phyloP scores from a whole-genome alignment of 1,284 basidiomycete genomes.

The Tetrapyrgos nigripes region DNA sequence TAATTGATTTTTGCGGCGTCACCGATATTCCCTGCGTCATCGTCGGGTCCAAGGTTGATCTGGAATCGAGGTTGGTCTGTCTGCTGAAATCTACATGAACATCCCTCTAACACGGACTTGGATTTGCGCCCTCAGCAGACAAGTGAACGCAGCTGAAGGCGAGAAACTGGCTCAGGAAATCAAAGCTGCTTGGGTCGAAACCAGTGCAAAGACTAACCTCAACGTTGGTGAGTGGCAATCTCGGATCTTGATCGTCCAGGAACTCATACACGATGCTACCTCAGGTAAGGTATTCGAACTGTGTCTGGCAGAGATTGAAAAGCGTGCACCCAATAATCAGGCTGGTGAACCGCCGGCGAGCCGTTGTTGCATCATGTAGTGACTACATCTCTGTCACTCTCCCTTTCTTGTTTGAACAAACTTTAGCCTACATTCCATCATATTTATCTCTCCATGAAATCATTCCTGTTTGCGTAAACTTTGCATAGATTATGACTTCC shows the following conservation, averaged over 20 bases:
- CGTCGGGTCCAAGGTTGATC: slow-evolving; percentile 94
- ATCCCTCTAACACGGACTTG: slow-evolving; percentile 11
- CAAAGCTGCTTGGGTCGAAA: slow-evolving; percentile 85
- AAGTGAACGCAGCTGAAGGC: slow-evolving; percentile 81
- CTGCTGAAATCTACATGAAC: not conserved
- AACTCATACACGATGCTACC: not conserved
- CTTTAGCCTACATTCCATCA: not conserved
- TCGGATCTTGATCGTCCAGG: slow-evolving; percentile 2
- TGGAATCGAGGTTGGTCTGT: slow-evolving; percentile 69
- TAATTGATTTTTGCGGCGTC: slow-evolving; percentile 92
- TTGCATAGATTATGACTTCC: not conserved
- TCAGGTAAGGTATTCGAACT: slow-evolving; percentile 88
- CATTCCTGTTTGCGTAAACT: not conserved
- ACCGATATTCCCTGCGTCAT: slow-evolving; percentile 94
- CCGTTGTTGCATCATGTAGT: slow-evolving; percentile 75
- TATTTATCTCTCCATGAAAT: slow-evolving; percentile 8
- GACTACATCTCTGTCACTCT: slow-evolving; percentile 10
- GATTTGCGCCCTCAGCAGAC: slow-evolving; percentile 57
- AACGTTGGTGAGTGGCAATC: slow-evolving; percentile 75
- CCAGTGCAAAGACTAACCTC: slow-evolving; percentile 84
- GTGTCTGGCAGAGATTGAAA: slow-evolving; percentile 89
- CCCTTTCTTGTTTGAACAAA: not conserved
- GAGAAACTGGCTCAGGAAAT: slow-evolving; percentile 77
- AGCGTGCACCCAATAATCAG: slow-evolving; percentile 64
- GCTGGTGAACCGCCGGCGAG: slow-evolving; percentile 57